Base-by-base conservation (phyloP, 176 grass and related monocot species). In the Musa beccarii region DNA sequence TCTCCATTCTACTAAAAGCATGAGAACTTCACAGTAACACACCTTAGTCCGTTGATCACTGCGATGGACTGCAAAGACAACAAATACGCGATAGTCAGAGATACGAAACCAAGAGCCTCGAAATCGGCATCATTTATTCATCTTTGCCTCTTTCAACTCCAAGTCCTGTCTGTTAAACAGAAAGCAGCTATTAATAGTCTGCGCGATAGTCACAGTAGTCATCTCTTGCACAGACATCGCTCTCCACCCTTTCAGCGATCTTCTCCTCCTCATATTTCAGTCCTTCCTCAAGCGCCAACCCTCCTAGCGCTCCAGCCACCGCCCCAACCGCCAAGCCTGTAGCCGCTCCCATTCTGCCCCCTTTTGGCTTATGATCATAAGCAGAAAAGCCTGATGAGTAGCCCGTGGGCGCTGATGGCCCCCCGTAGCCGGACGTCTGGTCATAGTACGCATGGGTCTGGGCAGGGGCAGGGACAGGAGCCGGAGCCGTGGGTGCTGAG, bases 221-320 rank as follows among this genome's bases (percentile, higher is more conserved):
- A 25, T 88, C 84, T 80, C 88, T 86, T 11, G 8, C 49, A 5
- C 72, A 73, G 22, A 85, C 80, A 28, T 91, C 89, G 57, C 84
- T 86, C 78, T 84, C 86, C 57, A 84, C 75, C 68, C 85, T 77
- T 57, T 89, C 88, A 19, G 84, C 61, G 23, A 75, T 54, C 83
- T 94, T 92, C 76, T 98, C 88, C 77, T 98, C 95, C 83, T 91
- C 84, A 68, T 89, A 84, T 63, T 91, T 93, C 52, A 80, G 72
- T 22, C 82, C 88, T 85, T 98, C 88, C 53, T 91, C 88, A 4
- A 99, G 78, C 3, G 86, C 74, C 51, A 94, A 68, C 7, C 73
- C 88, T 20, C 90, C 84, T 3, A 99, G 80, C 1, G 79, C 70
- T 12, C 91, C 95, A 59, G 86, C 59, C 77, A 92, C 84, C 7